phyloP scores from a whole-genome alignment of 225 moss, liverwort and hornwort genomes.

The Sphagnum contortum region DNA sequence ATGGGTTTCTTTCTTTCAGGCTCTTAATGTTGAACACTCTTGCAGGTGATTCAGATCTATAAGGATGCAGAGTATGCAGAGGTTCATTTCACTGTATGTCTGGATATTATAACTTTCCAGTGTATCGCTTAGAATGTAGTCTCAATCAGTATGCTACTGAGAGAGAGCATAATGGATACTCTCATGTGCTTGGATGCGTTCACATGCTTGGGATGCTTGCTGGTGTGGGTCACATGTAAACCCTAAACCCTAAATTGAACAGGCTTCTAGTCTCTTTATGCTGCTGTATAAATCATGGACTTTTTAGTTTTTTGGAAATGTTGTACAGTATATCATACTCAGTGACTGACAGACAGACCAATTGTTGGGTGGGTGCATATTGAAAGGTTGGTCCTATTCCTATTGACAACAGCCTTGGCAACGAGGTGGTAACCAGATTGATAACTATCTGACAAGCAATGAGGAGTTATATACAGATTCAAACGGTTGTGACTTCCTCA shows the following conservation, averaged over 20 bases:
- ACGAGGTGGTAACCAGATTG: constrained; percentile 78
- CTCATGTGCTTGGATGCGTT: neutral
- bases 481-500: constrained; percentile 87
- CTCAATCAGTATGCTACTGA: too few species aligned
- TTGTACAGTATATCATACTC: too few species aligned
- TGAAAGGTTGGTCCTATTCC: constrained; percentile 89
- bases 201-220: too few species aligned
- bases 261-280: too few species aligned
- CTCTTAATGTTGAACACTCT: neutral
- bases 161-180: neutral
- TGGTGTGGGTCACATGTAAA: too few species aligned
- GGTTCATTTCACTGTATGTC: constrained; percentile 71
- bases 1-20: too few species aligned
- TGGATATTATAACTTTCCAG: too few species aligned
- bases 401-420: constrained; percentile 67
- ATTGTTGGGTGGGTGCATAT: too few species aligned
- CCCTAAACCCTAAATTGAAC: too few species aligned
- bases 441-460: constrained; percentile 54
- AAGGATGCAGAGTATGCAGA: constrained; percentile 74
- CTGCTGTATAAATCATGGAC: neutral
- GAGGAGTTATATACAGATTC: constrained; percentile 86
- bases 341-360: too few species aligned
- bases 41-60: constrained; percentile 80
- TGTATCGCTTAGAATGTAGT: too few species aligned
- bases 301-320: neutral